A percentile compares a stretch with the other conserved stretches of the same genome.
These are phyloP conservation scores for Podila minutissima DNA, from an alignment of 192 early-diverging fungal species.

Conservation along the genomic window DNA sequence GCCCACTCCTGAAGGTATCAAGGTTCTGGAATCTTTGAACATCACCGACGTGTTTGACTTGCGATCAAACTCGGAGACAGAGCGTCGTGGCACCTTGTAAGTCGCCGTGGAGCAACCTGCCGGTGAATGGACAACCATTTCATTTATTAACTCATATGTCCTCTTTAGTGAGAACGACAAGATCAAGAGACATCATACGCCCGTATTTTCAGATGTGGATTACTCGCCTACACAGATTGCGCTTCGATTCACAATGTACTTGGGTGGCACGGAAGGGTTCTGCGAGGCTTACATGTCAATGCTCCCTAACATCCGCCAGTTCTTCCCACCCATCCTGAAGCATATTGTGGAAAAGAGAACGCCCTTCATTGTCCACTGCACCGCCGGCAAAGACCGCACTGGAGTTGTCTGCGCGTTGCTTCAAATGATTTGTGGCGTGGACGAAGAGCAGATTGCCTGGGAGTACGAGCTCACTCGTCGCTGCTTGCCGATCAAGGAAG, in stretches of 20 bases:
- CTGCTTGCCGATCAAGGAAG: conserved; percentile 50
- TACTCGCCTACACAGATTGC: conserved; percentile 67
- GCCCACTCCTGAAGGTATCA: conserved; percentile 54
- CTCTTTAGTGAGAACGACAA: conserved; percentile 47
- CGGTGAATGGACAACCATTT: not conserved
- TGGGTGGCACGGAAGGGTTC: conserved; percentile 63
- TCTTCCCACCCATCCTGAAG: conserved; percentile 55
- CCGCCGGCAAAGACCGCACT: conserved; percentile 77
- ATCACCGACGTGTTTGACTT: conserved; percentile 65
- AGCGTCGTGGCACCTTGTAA: conserved; percentile 56
- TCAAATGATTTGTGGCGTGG: conserved; percentile 68
- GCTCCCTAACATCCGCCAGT: conserved; percentile 51
- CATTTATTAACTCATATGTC: not conserved
- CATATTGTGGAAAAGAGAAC: conserved; percentile 56
- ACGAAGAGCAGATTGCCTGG: conserved; percentile 71
- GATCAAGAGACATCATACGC: conserved; percentile 52
- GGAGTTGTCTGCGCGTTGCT: conserved; percentile 69
- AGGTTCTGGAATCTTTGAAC: conserved; percentile 56
- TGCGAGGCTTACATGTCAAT: conserved; percentile 60
- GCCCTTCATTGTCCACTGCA: conserved; percentile 74
- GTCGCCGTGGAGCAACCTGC: conserved; percentile 2
- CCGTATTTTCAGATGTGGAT: conserved; percentile 63
- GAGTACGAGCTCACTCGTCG: conserved; percentile 68
- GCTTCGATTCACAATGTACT: conserved; percentile 63
- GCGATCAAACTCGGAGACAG: conserved; percentile 60